Conservation (phyloP, 129 eudicot genomes). For the Helianthus annuus region HanXRQr2.0-SUNRISE NC_035444.2:144298313-144298812, state of each 20-base stretch:
- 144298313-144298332: constrained; percentile 48
- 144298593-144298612: constrained; percentile 63
- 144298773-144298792: constrained; percentile 60
- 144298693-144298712: constrained; percentile 72
- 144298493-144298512: constrained; percentile 47
- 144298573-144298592: constrained; percentile 39
- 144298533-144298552: constrained; percentile 53
- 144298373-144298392: background rate
- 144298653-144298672: background rate
- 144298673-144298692: background rate
- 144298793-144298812: background rate
- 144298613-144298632: constrained; percentile 82
- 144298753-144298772: constrained; percentile 89
- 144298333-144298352: background rate
- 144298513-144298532: constrained; percentile 19
- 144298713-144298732: constrained; percentile 84
- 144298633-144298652: constrained; percentile 8
- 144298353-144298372: background rate
- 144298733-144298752: constrained; percentile 93
- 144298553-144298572: constrained; percentile 27
- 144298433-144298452: constrained; percentile 74
- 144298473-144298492: constrained; percentile 69
- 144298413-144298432: constrained; percentile 84
- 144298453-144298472: constrained; percentile 56
- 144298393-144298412: constrained; percentile 59